Evolutionary conservation across 768 basidiomycete species (phyloP), one percentile per base, ranked within the genome.

Genomic region (Lactarius sanguifluus): DNA sequence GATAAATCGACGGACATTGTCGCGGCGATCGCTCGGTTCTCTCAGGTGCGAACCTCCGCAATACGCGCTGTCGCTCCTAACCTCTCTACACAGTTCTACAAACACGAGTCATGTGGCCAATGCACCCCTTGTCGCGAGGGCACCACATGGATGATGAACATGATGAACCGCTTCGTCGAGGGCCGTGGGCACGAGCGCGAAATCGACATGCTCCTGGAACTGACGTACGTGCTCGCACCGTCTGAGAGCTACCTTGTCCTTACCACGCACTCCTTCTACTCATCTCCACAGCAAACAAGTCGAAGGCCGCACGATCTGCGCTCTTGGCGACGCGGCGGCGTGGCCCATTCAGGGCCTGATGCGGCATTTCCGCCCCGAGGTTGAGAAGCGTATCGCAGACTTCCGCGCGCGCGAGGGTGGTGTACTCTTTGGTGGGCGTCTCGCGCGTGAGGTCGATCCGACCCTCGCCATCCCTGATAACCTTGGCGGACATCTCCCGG

Each of bases 101-200:
- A 97, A 78, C 96, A 98, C 79, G 96, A 98, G 75, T 96, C 94
- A 1, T 98, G 96, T 72, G 96, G 96, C 16, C 96, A 98, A 75
- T 98, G 96, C 73, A 96, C 94, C 13, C 94, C 95, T 4, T 96
- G 94, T 76, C 81, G 93, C 69, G 92, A 95, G 73, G 94, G 95
- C 43, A 98, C 96, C 2, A 97, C 94, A 0, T 98, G 96, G 96
- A 94, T 99, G 92, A 93, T 91, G 86, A 96, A 98, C 79, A 98
- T 98, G 94, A 99, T 99, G 96, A 85, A 94, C 76, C 89, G 96
- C 57, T 86, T 99, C 82, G 93, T 91, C 20, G 91, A 92, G 74
- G 96, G 96, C 3, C 85, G 96, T 13, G 92, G 89, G 0, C 92
- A 96, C 73, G 83, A 84, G 70, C 88, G 96, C 65, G 96, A 99